These are phyloP conservation scores for Oxyria digyna DNA, from an alignment of 148 eudicot genomes.

Conservation along the genomic window DNA sequence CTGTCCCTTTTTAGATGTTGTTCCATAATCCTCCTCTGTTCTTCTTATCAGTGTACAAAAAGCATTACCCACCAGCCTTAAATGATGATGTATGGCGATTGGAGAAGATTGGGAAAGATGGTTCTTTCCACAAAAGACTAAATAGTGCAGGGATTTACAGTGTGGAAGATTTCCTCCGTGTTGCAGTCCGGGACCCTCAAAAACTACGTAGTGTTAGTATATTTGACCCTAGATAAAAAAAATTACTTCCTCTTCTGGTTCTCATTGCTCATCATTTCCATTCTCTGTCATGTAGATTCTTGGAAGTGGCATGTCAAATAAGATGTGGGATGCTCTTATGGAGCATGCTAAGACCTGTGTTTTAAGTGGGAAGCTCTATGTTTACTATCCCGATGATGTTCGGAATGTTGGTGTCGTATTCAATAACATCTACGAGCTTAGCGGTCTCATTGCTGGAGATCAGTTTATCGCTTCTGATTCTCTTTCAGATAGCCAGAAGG, in stretches of 20 bases:
- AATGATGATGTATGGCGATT: constrained; percentile 96
- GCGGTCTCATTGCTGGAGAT: constrained; percentile 73
- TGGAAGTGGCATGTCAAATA: constrained; percentile 98
- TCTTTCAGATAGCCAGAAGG: constrained; percentile 88
- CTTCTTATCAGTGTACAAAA: constrained; percentile 64
- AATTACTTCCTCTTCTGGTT: not conserved
- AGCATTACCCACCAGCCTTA: constrained; percentile 93
- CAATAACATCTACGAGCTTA: constrained; percentile 79
- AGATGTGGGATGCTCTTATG: constrained; percentile 96
- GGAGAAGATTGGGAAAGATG: constrained; percentile 98
- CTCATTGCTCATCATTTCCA: not conserved
- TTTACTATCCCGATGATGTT: constrained; percentile 66
- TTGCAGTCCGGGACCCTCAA: constrained; percentile 76
- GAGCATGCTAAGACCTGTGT: constrained; percentile 93
- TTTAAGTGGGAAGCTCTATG: constrained; percentile 74
- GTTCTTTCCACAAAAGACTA: constrained; percentile 93
- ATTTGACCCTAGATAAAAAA: not conserved
- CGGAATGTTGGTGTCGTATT: constrained; percentile 71
- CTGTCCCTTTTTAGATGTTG: not conserved
- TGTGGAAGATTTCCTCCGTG: constrained; percentile 88
- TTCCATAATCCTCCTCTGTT: constrained; percentile 8
- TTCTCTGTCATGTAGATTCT: constrained; percentile 40
- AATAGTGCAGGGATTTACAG: constrained; percentile 34
- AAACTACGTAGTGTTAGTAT: constrained; percentile 65
- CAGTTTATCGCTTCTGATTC: constrained; percentile 58